phyloP scores from a whole-genome alignment of 1,139 yeast species.

The Debaryomyces psychrophilus region DNA sequence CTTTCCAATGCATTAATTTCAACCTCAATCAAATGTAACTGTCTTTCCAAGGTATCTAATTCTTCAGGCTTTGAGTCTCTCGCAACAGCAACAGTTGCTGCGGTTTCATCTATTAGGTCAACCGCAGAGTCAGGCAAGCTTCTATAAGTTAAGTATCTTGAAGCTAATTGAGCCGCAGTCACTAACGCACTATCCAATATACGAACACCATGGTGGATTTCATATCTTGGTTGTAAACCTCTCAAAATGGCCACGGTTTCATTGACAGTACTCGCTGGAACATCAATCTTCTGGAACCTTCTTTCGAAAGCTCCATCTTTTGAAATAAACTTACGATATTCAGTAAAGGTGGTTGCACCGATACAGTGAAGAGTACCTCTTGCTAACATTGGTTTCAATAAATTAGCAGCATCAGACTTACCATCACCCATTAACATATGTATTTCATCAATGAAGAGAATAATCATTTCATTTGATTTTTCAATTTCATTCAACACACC shows the following conservation, averaged over 20 bases:
- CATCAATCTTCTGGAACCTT: constrained; percentile 96
- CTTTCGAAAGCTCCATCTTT: constrained; percentile 99
- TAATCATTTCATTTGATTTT: constrained; percentile 81
- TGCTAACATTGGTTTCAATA: constrained; percentile 95
- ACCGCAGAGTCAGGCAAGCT: constrained; percentile 98
- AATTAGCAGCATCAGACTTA: constrained; percentile 88
- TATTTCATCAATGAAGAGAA: constrained; percentile 92
- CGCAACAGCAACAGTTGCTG: constrained; percentile 97
- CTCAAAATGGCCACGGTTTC: constrained; percentile 96
- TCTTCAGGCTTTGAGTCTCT: constrained; percentile 98
- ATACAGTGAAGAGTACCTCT: constrained; percentile 95
- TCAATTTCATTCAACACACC: constrained; percentile 95
- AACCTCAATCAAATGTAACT: constrained; percentile 85
- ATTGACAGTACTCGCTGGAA: constrained; percentile 87
- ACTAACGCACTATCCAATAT: constrained; percentile 94
- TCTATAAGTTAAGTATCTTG: constrained; percentile 91
- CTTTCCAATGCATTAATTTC: constrained; percentile 97
- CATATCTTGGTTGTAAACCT: constrained; percentile 95
- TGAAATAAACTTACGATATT: constrained; percentile 87
- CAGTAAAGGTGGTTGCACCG: constrained; percentile 97
- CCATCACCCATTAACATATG: constrained; percentile 99
- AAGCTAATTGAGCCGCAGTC: constrained; percentile 92
- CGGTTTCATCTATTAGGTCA: constrained; percentile 93
- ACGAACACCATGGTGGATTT: constrained; percentile 97
- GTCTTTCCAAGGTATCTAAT: constrained; percentile 89